Base-by-base conservation (phyloP, 805 yeast species). In the Schizosaccharomyces japonicus region DNA sequence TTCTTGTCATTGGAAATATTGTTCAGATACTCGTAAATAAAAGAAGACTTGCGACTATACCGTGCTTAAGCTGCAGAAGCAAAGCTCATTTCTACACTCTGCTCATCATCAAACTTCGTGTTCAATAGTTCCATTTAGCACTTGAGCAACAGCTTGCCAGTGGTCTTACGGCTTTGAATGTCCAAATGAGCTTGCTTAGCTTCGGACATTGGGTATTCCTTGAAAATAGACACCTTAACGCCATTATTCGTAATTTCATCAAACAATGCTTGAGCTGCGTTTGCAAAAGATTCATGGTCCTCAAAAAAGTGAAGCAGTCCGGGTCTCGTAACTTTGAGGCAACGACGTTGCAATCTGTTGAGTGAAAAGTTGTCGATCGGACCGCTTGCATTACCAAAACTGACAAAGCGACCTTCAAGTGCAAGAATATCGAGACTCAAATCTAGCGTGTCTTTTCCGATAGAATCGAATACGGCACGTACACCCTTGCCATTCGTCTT, bases 381-480 rank as follows among this genome's bases (percentile, higher is more conserved):
- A 4, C 42, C 42, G 11, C 42, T 36, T 8, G 42, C 28, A 36
- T 36, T 36, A 19, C 42, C 42, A 19, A 19, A 36, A 11, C 2
- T 19, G 3, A 36, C 42, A 2, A 19, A 19, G 27, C 27, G 17
- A 23, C 46, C 46, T 2, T 17, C 46, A 8, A 21, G 17, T 11
- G 23, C 23, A 26, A 82, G 55, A 0, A 73, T 63, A 19, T 67
- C 70, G 17, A 81, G 53, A 0, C 94, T 75, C 5, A 66, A 63
- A 39, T 78, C 78, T 53, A 71, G 78, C 3, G 94, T 73, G 55
- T 72, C 82, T 57, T 80, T 79, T 13, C 94, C 94, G 49, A 80
- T 70, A 39, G 83, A 71, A 59, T 81, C 93, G 56, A 69, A 80
- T 1, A 75, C 67, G 7, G 73, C 87, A 11, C 64, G 66, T 25